These are phyloP conservation scores for Penicillium cosmopolitanum DNA, from an alignment of 495 filamentous ascomycete genomes.

Conservation along the genomic window DNA sequence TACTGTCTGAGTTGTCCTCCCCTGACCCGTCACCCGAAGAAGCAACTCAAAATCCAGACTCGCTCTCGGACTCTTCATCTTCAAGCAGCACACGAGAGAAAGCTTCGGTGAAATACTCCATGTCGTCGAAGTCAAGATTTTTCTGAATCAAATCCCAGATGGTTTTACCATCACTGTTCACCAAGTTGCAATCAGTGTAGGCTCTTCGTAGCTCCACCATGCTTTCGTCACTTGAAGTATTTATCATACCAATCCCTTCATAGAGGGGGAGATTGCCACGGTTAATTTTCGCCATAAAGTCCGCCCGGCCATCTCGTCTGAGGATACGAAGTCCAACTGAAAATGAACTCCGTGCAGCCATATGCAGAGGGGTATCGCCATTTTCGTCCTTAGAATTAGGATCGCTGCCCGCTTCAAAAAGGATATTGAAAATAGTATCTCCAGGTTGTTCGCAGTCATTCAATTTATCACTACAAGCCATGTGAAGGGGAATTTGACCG, in stretches of 20 bases:
- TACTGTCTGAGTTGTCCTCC: too few species aligned
- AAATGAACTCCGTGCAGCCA: neutral
- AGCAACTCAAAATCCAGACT: too few species aligned
- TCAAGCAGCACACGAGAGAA: too few species aligned
- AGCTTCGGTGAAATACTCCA: too few species aligned
- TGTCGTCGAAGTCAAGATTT: too few species aligned
- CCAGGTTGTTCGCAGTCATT: too few species aligned
- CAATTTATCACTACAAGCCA: too few species aligned
- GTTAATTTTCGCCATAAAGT: neutral
- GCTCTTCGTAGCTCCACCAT: neutral
- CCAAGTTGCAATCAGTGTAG: neutral
- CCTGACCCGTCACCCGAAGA: too few species aligned
- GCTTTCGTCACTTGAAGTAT: neutral
- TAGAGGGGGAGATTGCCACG: neutral
- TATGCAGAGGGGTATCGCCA: neutral
- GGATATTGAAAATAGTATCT: neutral
- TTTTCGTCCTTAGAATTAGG: neutral
- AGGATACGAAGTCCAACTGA: neutral
- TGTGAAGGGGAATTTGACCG: too few species aligned
- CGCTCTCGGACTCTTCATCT: too few species aligned
- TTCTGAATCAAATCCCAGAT: neutral
- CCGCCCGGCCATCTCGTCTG: neutral
- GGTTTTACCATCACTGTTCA: neutral
- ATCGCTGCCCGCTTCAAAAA: neutral
- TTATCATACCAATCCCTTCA: neutral